Evolutionary conservation across 495 filamentous ascomycete species (phyloP), one percentile per base, ranked within the genome.

Genomic region (Annulohypoxylon maeteangense): DNA sequence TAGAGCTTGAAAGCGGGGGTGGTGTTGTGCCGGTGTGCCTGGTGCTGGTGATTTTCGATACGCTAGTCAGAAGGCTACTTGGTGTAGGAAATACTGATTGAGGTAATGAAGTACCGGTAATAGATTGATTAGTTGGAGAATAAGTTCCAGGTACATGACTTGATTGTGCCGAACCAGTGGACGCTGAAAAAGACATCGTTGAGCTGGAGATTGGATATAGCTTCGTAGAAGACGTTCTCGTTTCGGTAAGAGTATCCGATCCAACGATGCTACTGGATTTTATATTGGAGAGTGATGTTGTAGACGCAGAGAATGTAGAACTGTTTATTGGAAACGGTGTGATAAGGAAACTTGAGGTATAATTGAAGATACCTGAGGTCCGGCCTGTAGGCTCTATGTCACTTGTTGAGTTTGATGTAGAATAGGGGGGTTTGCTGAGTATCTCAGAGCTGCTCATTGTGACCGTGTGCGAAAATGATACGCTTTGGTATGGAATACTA

Each of bases 161-260:
- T 22, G 60, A 63, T 25, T 27, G 42, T 3, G 38, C 7, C 14
- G 34, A 53, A 45, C 62, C 36, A 14, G 54, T 71, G 10, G 62
- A 20, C 4, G 25, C 50, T 11, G 20, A 18, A 25, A 34, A 4
- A 11, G 61, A 59, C 1, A 66, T 11, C 16, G 67, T 74, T 11
- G 65, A 67, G 56, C 68, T 75, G n/a, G 56, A 66, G 5, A 38
- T 23, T 59, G 68, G 68, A 31, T 47, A 55, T 14, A 66, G 61
- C 12, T 60, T 14, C 10, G 63, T 65, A 16, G 68, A 62, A 20
- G 65, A 70, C 16, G 31, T 42, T 14, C 23, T 38, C 11, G 36
- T 68, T 31, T 56, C 58, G 2, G 68, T 74, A 3, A 74, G 62
- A 40, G 65, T 59, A 2, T 68, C 71, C 20, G 74, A 68, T n/a